phyloP scores from a whole-genome alignment of 352 stramenopile genomes.

The Globisporangium rhizosaccharum region DNA sequence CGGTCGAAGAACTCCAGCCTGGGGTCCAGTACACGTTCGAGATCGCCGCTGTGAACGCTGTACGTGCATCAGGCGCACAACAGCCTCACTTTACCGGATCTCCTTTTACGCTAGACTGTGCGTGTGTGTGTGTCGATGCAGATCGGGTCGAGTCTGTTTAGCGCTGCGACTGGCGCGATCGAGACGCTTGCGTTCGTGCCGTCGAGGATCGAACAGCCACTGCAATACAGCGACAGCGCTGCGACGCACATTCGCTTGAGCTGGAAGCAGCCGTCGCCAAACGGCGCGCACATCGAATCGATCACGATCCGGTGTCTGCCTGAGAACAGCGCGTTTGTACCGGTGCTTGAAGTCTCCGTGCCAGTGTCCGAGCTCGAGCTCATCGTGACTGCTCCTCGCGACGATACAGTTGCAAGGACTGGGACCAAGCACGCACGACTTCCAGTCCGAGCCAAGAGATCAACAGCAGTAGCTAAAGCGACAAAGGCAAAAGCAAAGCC shows the following conservation, averaged over 20 bases:
- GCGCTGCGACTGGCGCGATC: constrained; percentile 25
- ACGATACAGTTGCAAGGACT: not conserved
- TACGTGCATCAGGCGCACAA: too few relatives aligned
- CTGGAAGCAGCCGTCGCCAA: constrained; percentile 46
- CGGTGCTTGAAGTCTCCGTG: constrained; percentile 27
- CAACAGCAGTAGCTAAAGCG: not conserved
- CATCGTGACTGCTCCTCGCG: not conserved
- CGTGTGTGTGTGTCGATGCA: constrained; percentile 10
- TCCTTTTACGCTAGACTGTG: too few relatives aligned
- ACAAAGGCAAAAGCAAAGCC: not conserved
- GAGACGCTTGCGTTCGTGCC: constrained; percentile 65
- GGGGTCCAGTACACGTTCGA: constrained; percentile 47
- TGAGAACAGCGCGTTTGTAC: constrained; percentile 42
- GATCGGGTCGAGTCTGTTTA: constrained; percentile 51
- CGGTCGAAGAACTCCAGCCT: constrained; percentile 40
- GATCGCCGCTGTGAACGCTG: constrained; percentile 48
- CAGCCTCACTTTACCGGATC: too few relatives aligned
- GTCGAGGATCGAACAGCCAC: constrained; percentile 34
- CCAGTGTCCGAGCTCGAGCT: constrained; percentile 20
- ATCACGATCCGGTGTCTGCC: constrained; percentile 58
- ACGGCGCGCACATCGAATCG: constrained; percentile 43
- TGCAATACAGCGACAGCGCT: constrained; percentile 26
- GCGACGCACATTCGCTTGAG: constrained; percentile 37
- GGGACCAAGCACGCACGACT: not conserved
- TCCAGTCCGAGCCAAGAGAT: not conserved